Percentiles rank a stretch among this genome's conserved stretches.
phyloP scores from a whole-genome alignment of 2,329 filamentous ascomycete species.

The Epichloe sylvatica region DNA sequence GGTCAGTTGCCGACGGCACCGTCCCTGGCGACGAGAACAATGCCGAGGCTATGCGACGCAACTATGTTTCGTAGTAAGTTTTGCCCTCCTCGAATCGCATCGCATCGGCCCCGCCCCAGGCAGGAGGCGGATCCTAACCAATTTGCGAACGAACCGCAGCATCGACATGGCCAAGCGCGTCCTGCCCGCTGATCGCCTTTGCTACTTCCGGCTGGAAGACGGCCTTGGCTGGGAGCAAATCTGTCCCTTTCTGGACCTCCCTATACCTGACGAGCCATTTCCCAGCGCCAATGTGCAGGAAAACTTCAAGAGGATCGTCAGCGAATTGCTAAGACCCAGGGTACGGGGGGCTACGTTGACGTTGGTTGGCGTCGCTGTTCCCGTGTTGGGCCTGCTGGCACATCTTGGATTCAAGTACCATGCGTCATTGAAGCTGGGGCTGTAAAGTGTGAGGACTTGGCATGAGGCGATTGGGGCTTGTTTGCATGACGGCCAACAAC shows the following conservation, averaged over 20 bases:
- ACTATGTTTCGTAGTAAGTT: constrained; percentile 2
- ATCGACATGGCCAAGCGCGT: constrained; percentile 13
- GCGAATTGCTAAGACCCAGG: not conserved
- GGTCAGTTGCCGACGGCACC: not conserved
- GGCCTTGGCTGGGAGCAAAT: constrained; percentile 23
- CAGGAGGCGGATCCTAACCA: not conserved
- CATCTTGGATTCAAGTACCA: constrained; percentile 4
- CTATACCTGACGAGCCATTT: constrained; percentile 14
- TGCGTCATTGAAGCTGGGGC: not conserved
- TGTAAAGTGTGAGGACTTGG: not conserved
- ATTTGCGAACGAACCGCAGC: constrained; percentile 6
- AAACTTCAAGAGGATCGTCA: not conserved
- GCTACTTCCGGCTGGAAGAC: constrained; percentile 19
- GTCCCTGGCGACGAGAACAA: not conserved
- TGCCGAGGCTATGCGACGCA: not conserved
- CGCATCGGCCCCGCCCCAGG: too few species aligned
- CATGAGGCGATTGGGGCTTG: too few species aligned
- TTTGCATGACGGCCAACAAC: too few species aligned
- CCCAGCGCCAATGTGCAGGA: not conserved
- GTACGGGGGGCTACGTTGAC: not conserved
- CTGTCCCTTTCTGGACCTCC: constrained; percentile 17
- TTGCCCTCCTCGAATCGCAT: not conserved
- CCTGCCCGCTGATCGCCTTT: constrained; percentile 15
- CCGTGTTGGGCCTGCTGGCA: not conserved
- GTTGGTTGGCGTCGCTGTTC: not conserved